Base-by-base conservation (phyloP, 257 asterid genomes). In the Nemophila menziesii region DNA sequence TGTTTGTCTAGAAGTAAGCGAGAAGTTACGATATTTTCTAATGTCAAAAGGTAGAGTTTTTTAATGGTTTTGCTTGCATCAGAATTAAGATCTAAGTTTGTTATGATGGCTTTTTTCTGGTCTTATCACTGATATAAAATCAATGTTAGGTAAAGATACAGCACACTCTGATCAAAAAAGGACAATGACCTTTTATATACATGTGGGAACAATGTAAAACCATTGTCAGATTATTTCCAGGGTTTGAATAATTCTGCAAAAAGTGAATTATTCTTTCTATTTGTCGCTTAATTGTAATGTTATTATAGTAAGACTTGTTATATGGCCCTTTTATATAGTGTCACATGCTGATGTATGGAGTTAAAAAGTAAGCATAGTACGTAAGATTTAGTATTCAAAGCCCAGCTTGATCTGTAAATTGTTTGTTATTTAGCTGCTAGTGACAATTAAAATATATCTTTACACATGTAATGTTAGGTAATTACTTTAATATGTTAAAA, bases 291-390 rank as follows among this genome's bases (percentile, higher is more conserved):
- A 16, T 16, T 40, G 22, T 12, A 17, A 23, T 29, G 36, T 29
- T 29, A 29, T 29, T n/a, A 13, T 24, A 9, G 9, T 4, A 9
- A 24, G 33, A 36, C 42, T 45, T 20, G 12, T 20, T 20, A 16
- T n/a, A n/a, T 8, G 8, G 17, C 27, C 34, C 10, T 18, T 5
- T 16, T 11, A 20, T 18, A 20, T 33, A 52, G 16, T 17, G 33
- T 26, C 51, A 48, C 48, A 54, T 48, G 55, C 24, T 37, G 44
- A 17, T 16, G 17, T 9, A 7, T 17, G 22, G 22, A 40, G 22
- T 40, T 16, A 40, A 15, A 38, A 38, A 40, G 44, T n/a, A 11
- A 9, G 33, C 33, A 24, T 24, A 9, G 9, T 9, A 24, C 9
- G 9, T 39, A 37, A 14, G 20, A 1, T 10, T 39, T 14, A 39